phyloP scores from a whole-genome alignment of 179 eudicot genomes.

The Actinidia arguta region DNA sequence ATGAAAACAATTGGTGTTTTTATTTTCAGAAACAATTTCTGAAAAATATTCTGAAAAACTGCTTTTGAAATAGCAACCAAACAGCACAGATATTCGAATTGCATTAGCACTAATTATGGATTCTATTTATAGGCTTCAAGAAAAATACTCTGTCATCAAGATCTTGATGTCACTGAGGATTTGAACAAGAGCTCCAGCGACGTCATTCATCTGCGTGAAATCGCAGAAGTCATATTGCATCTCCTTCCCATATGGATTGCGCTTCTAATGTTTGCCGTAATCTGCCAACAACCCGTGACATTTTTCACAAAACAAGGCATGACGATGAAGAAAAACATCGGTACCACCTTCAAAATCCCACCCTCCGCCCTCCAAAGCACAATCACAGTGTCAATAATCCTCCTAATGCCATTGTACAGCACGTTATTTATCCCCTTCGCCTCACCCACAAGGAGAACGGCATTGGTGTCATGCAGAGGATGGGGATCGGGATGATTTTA shows the following conservation, averaged over 20 bases:
- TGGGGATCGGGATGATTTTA: constrained; percentile 89
- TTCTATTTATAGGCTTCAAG: constrained; percentile 58
- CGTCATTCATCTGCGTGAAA: constrained; percentile 30
- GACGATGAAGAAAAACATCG: constrained; percentile 84
- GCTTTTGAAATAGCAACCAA: no score
- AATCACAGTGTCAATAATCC: constrained; percentile 73
- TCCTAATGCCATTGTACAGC: constrained; percentile 89
- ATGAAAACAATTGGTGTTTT: no score
- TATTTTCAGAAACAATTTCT: no score
- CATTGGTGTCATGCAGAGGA: constrained; percentile 77
- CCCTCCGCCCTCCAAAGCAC: constrained; percentile 89
- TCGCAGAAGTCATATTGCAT: constrained; percentile 50
- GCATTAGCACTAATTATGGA: background rate
- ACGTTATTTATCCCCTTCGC: constrained; percentile 61
- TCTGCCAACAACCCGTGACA: constrained; percentile 91
- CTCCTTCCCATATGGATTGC: constrained; percentile 87
- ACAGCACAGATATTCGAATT: no score
- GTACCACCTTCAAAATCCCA: constrained; percentile 70
- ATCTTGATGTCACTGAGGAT: constrained; percentile 33
- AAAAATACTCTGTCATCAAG: constrained; percentile 51
- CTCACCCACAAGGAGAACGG: constrained; percentile 70
- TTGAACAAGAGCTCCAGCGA: constrained; percentile 24
- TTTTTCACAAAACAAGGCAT: constrained; percentile 97
- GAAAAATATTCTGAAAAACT: no score
- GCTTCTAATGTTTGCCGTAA: constrained; percentile 87